A percentile compares a stretch with the other conserved stretches of the same genome.
These are phyloP conservation scores for Lodderomyces margitis DNA, from an alignment of 1,139 yeast genomes.

Conservation along the genomic window DNA sequence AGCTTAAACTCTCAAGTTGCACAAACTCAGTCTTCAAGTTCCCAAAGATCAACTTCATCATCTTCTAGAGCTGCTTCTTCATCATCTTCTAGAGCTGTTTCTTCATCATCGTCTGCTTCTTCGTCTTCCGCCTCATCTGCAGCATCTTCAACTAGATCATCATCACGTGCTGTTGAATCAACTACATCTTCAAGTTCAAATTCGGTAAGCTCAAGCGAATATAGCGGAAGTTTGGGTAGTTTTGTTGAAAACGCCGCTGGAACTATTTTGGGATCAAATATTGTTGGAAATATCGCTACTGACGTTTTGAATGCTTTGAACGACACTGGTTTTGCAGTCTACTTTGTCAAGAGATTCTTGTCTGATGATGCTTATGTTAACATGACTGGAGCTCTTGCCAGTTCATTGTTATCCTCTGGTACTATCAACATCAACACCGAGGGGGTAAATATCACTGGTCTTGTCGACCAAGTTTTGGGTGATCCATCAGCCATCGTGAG, in stretches of 20 bases:
- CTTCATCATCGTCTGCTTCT: not conserved
- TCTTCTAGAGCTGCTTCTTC: not conserved
- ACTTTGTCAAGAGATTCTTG: slow-evolving; percentile 35
- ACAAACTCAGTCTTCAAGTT: slow-evolving; percentile 1
- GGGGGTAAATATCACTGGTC: slow-evolving; percentile 26
- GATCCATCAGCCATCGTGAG: slow-evolving; percentile 26
- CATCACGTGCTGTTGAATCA: not conserved
- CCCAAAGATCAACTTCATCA: not conserved
- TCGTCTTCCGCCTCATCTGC: not conserved
- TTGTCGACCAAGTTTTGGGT: slow-evolving; percentile 25
- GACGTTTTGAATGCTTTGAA: slow-evolving; percentile 38
- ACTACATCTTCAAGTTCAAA: slow-evolving; percentile 1
- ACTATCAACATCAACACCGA: slow-evolving; percentile 23
- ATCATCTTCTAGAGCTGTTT: not conserved
- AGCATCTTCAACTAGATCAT: not conserved
- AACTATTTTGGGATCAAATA: slow-evolving; percentile 28
- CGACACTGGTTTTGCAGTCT: slow-evolving; percentile 43
- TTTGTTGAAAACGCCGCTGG: slow-evolving; percentile 33
- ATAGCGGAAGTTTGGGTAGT: slow-evolving; percentile 24
- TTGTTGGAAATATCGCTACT: slow-evolving; percentile 25
- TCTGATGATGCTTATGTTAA: slow-evolving; percentile 37
- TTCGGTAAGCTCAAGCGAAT: slow-evolving; percentile 4
- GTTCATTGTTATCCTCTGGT: slow-evolving; percentile 27
- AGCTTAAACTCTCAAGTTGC: not conserved
- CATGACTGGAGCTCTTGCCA: slow-evolving; percentile 32